A percentile compares a stretch with the other conserved stretches of the same genome.
Evolutionary conservation across 2,329 filamentous ascomycete species (phyloP).

Genomic region (Phyllosticta capitalensis): DNA sequence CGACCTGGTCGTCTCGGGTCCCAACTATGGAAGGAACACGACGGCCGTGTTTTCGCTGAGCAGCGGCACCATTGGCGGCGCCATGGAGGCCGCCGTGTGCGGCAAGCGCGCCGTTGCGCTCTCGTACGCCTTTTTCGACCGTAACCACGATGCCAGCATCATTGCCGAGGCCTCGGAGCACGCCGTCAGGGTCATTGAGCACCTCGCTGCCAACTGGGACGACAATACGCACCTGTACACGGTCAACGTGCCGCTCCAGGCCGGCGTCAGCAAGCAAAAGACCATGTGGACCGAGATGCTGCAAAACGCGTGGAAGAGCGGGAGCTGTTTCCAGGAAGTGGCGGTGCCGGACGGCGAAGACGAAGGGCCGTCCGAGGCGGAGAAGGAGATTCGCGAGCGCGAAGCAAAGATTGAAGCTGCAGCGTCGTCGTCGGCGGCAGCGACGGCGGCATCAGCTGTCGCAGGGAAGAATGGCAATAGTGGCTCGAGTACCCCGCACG

Average conservation of each 20-base stretch:
- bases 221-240: conserved; percentile 70
- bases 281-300: conserved; percentile 78
- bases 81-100: conserved; percentile 40
- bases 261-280: conserved; percentile 60
- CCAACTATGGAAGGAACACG: conserved; percentile 43
- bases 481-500: conserved; percentile 26
- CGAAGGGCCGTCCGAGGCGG: conserved; percentile 54
- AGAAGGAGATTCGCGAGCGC: conserved; percentile 62
- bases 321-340: conserved; percentile 75
- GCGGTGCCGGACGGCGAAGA: conserved; percentile 51
- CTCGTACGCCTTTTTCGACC: conserved; percentile 80
- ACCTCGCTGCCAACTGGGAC: conserved; percentile 66
- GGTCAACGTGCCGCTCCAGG: conserved; percentile 80
- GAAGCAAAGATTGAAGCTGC: conserved; percentile 43
- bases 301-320: conserved; percentile 73
- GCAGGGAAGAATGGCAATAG: conserved; percentile 21
- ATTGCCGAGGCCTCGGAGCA: conserved; percentile 69
- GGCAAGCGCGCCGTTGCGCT: conserved; percentile 60
- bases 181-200: conserved; percentile 67
- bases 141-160: conserved; percentile 72
- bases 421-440: conserved; percentile 22
- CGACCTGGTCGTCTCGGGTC: conserved; percentile 40
- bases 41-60: conserved; percentile 41
- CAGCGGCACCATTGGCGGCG: conserved; percentile 41
- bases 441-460: not conserved